Conservation (phyloP, 2,329 filamentous ascomycete species). For the Fusarium sp. region DNA sequence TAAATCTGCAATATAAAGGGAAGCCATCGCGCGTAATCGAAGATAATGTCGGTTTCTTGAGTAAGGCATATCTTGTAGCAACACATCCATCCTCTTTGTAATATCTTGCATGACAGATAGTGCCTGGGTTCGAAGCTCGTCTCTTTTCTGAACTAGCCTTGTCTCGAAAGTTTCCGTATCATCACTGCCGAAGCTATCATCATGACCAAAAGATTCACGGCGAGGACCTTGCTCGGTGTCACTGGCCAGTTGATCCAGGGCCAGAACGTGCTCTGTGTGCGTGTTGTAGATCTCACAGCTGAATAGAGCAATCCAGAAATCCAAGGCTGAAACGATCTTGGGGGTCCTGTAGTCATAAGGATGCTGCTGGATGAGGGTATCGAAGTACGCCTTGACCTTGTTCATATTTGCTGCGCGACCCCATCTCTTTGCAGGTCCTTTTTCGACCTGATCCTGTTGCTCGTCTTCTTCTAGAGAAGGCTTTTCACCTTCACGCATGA, state of each 20-base stretch:
- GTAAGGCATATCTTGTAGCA: conserved; percentile 80
- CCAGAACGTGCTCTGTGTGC: conserved; percentile 70
- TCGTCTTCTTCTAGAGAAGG: conserved; percentile 27
- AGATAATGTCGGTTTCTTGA: conserved; percentile 77
- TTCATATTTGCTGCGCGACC: conserved; percentile 62
- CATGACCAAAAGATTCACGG: conserved; percentile 29
- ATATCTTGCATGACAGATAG: conserved; percentile 73
- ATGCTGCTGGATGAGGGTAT: conserved; percentile 82
- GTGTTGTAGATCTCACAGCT: conserved; percentile 85
- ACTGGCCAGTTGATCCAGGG: conserved; percentile 55
- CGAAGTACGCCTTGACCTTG: conserved; percentile 75
- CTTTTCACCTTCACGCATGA: conserved; percentile 74
- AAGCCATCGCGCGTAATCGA: conserved; percentile 79
- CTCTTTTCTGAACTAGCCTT: conserved; percentile 51
- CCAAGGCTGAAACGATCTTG: conserved; percentile 73
- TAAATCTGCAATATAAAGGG: conserved; percentile 82
- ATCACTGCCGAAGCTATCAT: conserved; percentile 44
- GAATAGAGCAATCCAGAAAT: conserved; percentile 87
- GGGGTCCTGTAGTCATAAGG: conserved; percentile 76
- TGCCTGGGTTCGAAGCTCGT: conserved; percentile 64
- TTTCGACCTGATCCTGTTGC: neutral
- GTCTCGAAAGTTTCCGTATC: conserved; percentile 35
- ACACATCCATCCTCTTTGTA: conserved; percentile 76
- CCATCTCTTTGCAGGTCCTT: conserved; percentile 52
- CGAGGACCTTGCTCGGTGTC: conserved; percentile 50